A percentile compares a stretch with the other conserved stretches of the same genome.
Conservation (phyloP, 768 basidiomycete species). For the Jaapia argillacea region DNA sequence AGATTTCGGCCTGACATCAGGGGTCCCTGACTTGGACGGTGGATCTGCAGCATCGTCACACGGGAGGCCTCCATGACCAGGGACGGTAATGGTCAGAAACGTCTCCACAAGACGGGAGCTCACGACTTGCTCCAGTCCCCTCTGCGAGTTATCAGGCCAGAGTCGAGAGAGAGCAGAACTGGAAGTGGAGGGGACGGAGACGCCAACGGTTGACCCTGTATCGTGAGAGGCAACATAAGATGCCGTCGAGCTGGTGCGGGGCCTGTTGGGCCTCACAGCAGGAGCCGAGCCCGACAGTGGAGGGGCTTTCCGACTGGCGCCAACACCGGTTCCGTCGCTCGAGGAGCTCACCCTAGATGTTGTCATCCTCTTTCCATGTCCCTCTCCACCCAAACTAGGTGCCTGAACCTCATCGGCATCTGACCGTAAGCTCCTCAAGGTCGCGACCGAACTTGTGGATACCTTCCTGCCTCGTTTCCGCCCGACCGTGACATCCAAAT, state of each 20-base stretch:
- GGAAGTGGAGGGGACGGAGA: conserved; percentile 3
- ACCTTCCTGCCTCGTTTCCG: conserved; percentile 50
- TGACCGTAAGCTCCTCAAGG: conserved; percentile 33
- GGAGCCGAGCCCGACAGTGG: conserved; percentile 12
- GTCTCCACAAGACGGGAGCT: conserved; percentile 70
- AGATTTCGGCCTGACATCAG: too few relatives aligned
- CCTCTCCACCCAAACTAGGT: conserved; percentile 14
- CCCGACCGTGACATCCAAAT: conserved; percentile 52
- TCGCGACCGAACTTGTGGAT: conserved; percentile 47
- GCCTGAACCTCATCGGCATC: conserved; percentile 33
- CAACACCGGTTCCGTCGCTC: conserved; percentile 1
- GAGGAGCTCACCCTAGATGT: conserved; percentile 36
- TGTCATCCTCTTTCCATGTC: conserved; percentile 31
- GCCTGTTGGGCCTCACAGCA: conserved; percentile 27
- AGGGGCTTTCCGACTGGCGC: neutral
- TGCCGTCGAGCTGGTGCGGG: conserved; percentile 42
- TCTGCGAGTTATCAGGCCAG: conserved; percentile 56
- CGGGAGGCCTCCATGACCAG: too few relatives aligned
- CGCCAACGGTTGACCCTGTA: neutral
- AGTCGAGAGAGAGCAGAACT: conserved; percentile 20
- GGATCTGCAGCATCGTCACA: too few relatives aligned
- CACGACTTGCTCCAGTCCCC: conserved; percentile 59
- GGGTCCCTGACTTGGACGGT: conserved; percentile 4
- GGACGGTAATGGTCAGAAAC: conserved; percentile 51
- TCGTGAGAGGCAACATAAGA: conserved; percentile 23